Conservation (phyloP, 352 stramenopile genomes). For the Globisporangium rhizosaccharum region DNA sequence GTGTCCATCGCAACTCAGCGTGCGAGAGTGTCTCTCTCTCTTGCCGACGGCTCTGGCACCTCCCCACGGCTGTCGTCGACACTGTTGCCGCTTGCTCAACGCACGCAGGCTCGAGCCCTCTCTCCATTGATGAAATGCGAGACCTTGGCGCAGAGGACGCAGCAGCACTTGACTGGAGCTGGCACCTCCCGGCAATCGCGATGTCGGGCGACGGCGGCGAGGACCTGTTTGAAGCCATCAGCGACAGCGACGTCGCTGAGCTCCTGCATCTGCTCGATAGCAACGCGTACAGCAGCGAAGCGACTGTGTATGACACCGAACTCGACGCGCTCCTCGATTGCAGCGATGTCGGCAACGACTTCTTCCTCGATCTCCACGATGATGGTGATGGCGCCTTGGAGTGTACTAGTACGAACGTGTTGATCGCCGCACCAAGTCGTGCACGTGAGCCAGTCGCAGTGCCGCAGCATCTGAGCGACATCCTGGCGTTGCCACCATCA, state of each 20-base stretch:
- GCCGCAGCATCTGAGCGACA: neutral
- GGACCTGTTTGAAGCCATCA: constrained; percentile 24
- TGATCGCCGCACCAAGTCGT: neutral
- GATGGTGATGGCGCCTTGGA: neutral
- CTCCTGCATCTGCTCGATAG: constrained; percentile 3
- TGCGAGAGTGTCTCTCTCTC: neutral
- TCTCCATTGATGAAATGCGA: neutral
- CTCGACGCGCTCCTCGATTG: constrained; percentile 1
- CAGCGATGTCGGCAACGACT: neutral
- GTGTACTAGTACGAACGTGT: neutral
- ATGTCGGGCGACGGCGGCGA: neutral
- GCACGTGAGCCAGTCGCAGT: neutral
- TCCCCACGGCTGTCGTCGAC: neutral
- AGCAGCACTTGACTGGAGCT: neutral
- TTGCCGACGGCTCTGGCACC: neutral
- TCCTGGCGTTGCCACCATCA: neutral
- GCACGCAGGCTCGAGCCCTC: neutral
- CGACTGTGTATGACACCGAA: neutral
- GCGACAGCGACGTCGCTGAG: neutral
- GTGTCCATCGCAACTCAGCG: neutral
- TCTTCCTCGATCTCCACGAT: neutral
- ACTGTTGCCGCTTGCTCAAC: neutral
- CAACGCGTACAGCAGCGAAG: neutral
- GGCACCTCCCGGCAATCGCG: neutral
- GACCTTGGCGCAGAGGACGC: no score